A percentile compares a stretch with the other conserved stretches of the same genome.
Evolutionary conservation across 768 basidiomycete genomes (phyloP).

Genomic region (Lactifluus piperatus): DNA sequence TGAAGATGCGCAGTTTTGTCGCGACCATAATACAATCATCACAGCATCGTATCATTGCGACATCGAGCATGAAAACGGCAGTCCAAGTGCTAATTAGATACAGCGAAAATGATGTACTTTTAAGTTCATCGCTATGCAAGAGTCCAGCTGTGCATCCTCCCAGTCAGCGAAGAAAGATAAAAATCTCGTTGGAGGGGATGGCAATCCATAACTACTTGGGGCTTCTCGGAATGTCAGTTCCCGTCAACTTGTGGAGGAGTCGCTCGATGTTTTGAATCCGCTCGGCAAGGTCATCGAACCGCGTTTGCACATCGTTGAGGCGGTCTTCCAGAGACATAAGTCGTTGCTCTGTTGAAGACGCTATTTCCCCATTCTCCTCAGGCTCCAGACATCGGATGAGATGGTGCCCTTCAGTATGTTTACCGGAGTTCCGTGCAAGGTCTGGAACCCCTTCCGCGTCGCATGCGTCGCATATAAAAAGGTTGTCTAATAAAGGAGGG

Average conservation of each 20-base stretch:
- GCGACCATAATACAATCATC: too few relatives aligned
- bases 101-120: too few relatives aligned
- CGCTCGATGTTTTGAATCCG: not conserved
- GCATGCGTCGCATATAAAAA: not conserved
- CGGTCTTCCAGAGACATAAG: slow-evolving; percentile 3
- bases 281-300: not conserved
- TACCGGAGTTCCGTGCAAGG: not conserved
- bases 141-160: too few relatives aligned
- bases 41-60: too few relatives aligned
- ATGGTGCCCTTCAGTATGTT: not conserved
- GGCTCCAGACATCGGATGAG: slow-evolving; percentile 2
- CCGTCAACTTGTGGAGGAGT: not conserved
- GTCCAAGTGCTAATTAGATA: too few relatives aligned
- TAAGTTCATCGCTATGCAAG: too few relatives aligned
- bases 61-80: too few relatives aligned
- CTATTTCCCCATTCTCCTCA: not conserved
- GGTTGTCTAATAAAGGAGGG: not conserved
- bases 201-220: not conserved
- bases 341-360: not conserved
- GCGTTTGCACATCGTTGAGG: slow-evolving; percentile 1
- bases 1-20: too few relatives aligned
- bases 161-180: not conserved
- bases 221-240: not conserved
- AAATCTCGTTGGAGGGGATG: not conserved
- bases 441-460: not conserved